Base-by-base conservation (phyloP, 2,329 filamentous ascomycete genomes). In the Thielaviopsis musarum region DNA sequence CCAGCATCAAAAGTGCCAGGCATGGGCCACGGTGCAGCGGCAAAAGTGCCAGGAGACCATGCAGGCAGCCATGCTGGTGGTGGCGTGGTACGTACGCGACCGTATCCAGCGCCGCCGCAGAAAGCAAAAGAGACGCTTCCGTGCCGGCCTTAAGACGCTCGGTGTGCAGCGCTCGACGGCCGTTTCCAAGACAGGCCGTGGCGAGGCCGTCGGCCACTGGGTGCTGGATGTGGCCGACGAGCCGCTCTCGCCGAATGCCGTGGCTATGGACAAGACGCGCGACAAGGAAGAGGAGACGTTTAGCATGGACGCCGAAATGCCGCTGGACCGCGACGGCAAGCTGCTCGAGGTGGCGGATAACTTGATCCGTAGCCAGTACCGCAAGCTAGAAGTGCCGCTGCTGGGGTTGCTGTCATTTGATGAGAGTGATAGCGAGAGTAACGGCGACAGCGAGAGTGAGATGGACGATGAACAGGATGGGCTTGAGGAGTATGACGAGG, bases 71-170 rank as follows among this genome's bases (percentile, higher is more conserved):
- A 76, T 75, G 71, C 66, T 77, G 22, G 72, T 76, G 3, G 73
- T 77, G 34, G 74, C 74, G 13, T 77, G 74, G 74, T 76, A 77
- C 63, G 71, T 75, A 52, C 71, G 74, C 52, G 74, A 76, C 64
- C 72, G 74, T 34, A 74, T 76, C 63, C 68, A 71, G 61, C 70
- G 74, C 34, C 69, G 73, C 28, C 69, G 73, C 52, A 69, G 68
- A 64, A 67, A 70, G 57, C 68, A 72, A 65, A 74, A 71, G 68
- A 69, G 71, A 19, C 65, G 67, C 19, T 77, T 77, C 64, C 69
- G 69, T 57, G 67, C 68, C 9, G 73, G 71, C 13, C 67, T 76
- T 59, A 67, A 66, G 59, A 67, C 67, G 62, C 67, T 66, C 53
- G 64, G 65, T 17, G 65, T 65, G 30, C 30, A 34, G 30, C 30